Evolutionary conservation across 2,329 filamentous ascomycete species (phyloP).

Genomic region (Aspergillus tamarii): DNA sequence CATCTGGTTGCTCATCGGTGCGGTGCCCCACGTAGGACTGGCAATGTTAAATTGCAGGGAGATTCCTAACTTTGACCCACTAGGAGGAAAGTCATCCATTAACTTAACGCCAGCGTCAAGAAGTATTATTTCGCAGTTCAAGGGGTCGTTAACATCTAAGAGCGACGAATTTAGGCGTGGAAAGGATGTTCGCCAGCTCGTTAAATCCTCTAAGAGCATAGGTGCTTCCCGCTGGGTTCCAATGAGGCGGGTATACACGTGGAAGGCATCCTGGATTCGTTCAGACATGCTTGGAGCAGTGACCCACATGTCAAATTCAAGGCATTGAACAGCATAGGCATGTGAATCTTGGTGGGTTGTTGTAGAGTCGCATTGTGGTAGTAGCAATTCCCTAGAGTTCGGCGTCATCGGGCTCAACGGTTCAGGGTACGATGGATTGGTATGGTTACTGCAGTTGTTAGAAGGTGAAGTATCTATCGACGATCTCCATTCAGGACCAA

Average conservation of each 20-base stretch:
- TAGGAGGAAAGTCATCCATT: conserved; percentile 48
- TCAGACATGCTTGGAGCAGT: conserved; percentile 40
- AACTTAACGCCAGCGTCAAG: conserved; percentile 48
- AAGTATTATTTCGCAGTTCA: conserved; percentile 48
- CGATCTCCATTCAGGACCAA: conserved; percentile 35
- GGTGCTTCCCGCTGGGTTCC: conserved; percentile 41
- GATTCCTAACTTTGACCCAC: conserved; percentile 46
- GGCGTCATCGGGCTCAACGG: conserved; percentile 35
- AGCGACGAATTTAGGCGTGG: conserved; percentile 43
- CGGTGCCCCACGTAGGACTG: conserved; percentile 35
- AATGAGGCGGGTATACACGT: conserved; percentile 49
- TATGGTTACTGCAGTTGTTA: conserved; percentile 33
- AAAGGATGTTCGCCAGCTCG: conserved; percentile 46
- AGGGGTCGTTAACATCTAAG: conserved; percentile 35
- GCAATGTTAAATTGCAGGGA: conserved; percentile 46
- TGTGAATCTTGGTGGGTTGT: conserved; percentile 21
- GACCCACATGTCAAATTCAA: conserved; percentile 53
- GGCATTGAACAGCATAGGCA: conserved; percentile 29
- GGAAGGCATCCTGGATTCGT: conserved; percentile 43
- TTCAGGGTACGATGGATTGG: conserved; percentile 36
- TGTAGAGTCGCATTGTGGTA: conserved; percentile 26
- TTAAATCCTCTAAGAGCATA: conserved; percentile 43
- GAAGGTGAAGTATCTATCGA: conserved; percentile 35
- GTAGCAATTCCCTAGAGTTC: conserved; percentile 37
- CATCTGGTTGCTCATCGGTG: conserved; percentile 35